Base-by-base conservation (phyloP, 2,329 filamentous ascomycete species). In the Nakataea oryzae region DNA sequence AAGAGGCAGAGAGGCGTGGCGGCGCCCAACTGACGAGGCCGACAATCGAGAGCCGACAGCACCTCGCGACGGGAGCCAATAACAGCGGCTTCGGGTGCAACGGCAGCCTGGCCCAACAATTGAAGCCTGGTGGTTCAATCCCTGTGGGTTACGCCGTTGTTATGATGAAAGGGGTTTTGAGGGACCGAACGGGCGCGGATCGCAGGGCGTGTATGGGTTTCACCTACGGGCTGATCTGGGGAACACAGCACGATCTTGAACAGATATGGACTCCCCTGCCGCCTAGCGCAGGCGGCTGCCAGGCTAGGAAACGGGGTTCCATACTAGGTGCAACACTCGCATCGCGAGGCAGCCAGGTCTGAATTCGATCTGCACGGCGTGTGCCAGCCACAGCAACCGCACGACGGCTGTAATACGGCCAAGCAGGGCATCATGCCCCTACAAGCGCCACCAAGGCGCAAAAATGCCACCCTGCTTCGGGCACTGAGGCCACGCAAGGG, bases 41-140 rank as follows among this genome's bases (percentile, higher is more conserved):
- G 57, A 62, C 58, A 54, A 50, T n/a, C 6, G 9, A 47, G 4
- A 47, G 41, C 41, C 41, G 41, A 21, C 17, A 5, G 14, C 17
- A 47, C 1, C 5, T 47, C 21, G 4, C 41, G 17, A n/a, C 24
- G 21, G 41, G 21, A 50, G 41, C 21, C 41, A n/a, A n/a, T n/a
- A n/a, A n/a, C n/a, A n/a, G n/a, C n/a, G n/a, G n/a, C n/a, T n/a
- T 50, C 41, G 41, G 41, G 41, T 50, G 34, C 14, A 17, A 47
- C 14, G 14, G 34, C 34, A 50, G 41, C 24, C 63, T 58, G 24
- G 21, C 14, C 13, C 63, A 61, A 66, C 41, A 64, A 67, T 65
- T 64, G 21, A 56, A 56, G 54, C 26, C 54, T 14, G 54, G 26
- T 12, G 30, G 30, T 6, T 32, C 30, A 32, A 32, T 32, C 30